A percentile compares a stretch with the other conserved stretches of the same genome.
These are phyloP conservation scores for Xylaria sp. DNA, from an alignment of 2,329 filamentous ascomycete genomes.

Conservation along the genomic window DNA sequence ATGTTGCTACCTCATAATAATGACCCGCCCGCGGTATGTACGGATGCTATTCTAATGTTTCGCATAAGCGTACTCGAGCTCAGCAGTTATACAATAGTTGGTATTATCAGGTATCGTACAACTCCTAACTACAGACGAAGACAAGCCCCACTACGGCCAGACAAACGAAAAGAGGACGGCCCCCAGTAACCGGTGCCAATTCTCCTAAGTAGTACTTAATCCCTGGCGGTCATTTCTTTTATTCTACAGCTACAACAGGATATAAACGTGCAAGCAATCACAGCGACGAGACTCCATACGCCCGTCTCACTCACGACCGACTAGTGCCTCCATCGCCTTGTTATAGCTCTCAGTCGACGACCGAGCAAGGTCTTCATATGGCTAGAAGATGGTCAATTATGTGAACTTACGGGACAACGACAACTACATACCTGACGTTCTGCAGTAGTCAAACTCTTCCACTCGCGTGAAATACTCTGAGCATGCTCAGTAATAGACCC, in stretches of 20 bases:
- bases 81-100: constrained; percentile 6
- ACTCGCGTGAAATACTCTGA: constrained; percentile 44
- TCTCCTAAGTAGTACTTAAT: not conserved
- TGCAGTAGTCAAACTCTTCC: constrained; percentile 49
- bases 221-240: not conserved
- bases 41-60: not conserved
- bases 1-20: not conserved
- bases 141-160: constrained; percentile 1
- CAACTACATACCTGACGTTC: constrained; percentile 50
- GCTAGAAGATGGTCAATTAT: constrained; percentile 36
- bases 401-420: not conserved
- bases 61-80: not conserved
- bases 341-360: constrained; percentile 40
- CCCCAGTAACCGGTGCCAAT: not conserved
- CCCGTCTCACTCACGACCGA: constrained; percentile 25
- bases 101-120: not conserved
- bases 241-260: not conserved
- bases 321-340: constrained; percentile 37
- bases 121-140: constrained; percentile 10
- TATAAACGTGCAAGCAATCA: not conserved
- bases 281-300: constrained; percentile 3
- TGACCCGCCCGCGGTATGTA: not conserved
- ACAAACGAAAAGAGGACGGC: constrained; percentile 1
- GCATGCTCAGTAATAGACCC: constrained; percentile 27
- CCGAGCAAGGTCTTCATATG: constrained; percentile 44